Percentiles rank a stretch among this genome's conserved stretches.
Conservation (phyloP, 2,329 filamentous ascomycete genomes). For the Rosellinia necatrix region DNA sequence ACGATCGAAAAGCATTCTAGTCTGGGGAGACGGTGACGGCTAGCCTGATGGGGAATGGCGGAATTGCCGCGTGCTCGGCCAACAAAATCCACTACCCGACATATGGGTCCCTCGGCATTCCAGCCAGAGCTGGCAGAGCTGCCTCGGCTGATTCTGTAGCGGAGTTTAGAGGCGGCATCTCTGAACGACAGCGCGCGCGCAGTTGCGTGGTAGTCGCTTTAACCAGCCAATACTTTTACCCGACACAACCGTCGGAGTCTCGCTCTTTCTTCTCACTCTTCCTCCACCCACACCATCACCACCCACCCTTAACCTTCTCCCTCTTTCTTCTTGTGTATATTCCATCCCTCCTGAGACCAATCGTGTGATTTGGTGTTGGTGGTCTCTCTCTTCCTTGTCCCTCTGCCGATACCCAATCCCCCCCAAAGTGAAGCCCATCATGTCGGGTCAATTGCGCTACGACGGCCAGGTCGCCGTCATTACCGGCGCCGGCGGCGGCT, state of each 20-base stretch:
- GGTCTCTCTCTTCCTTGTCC: conserved; percentile 5
- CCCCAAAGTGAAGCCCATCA: conserved; percentile 29
- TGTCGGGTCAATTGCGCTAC: conserved; percentile 62
- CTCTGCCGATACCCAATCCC: conserved; percentile 6
- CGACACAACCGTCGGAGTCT: conserved; percentile 14
- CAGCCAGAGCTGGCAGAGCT: conserved; percentile 34
- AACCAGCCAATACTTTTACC: conserved; percentile 26
- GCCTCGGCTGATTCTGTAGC: conserved; percentile 39
- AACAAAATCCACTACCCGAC: not conserved
- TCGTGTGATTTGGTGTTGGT: not conserved
- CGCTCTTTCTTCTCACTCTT: not conserved
- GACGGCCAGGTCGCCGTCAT: conserved; percentile 90
- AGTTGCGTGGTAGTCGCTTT: conserved; percentile 10
- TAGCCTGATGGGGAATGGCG: conserved; percentile 22
- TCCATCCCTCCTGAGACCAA: not conserved
- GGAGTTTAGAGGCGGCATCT: conserved; percentile 35
- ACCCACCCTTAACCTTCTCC: not conserved
- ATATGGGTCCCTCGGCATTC: conserved; percentile 38
- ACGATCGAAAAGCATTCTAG: conserved; percentile 5
- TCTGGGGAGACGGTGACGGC: conserved; percentile 5
- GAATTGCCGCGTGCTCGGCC: conserved; percentile 19
- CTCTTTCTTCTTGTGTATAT: not conserved
- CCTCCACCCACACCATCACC: conserved; percentile 1
- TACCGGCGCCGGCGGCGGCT: conserved; percentile 81
- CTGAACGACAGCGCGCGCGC: not conserved